These are phyloP conservation scores for Globisporangium iwayamae DNA, from an alignment of 352 stramenopile genomes.

Conservation along the genomic window DNA sequence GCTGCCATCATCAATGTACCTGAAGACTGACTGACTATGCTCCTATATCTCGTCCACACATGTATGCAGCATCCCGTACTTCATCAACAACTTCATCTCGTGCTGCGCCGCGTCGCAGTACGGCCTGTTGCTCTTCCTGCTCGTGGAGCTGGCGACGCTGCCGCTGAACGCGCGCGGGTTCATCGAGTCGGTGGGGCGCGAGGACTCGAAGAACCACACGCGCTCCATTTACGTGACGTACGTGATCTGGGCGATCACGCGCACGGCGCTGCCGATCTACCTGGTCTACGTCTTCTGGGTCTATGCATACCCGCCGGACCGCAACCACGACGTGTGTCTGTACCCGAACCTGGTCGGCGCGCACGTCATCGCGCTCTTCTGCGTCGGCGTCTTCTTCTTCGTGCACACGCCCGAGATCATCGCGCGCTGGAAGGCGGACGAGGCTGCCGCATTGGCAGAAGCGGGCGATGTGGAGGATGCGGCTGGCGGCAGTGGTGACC, in stretches of 20 bases:
- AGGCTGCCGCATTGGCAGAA: constrained; percentile 12
- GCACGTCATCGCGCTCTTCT: constrained; percentile 79
- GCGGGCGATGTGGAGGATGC: constrained; percentile 25
- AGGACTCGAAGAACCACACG: constrained; percentile 63
- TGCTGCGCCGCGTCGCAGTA: constrained; percentile 78
- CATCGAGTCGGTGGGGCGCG: constrained; percentile 60
- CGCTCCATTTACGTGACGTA: constrained; percentile 75
- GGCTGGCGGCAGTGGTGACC: constrained; percentile 4
- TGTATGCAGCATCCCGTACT: constrained; percentile 69
- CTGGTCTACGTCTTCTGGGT: constrained; percentile 73
- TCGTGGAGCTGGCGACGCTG: constrained; percentile 78
- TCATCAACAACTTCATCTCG: constrained; percentile 86
- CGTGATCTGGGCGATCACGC: constrained; percentile 67
- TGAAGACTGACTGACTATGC: no score
- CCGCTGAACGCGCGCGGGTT: constrained; percentile 74
- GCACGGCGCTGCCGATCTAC: constrained; percentile 70
- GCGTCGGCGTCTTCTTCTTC: constrained; percentile 78
- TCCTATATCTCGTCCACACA: no score
- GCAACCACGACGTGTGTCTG: constrained; percentile 74
- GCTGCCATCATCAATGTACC: no score
- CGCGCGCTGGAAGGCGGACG: constrained; percentile 22
- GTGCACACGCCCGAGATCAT: constrained; percentile 77
- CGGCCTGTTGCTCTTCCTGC: constrained; percentile 68
- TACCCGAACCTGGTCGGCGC: constrained; percentile 73
- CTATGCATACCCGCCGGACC: constrained; percentile 64